A percentile compares a stretch with the other conserved stretches of the same genome.
Evolutionary conservation across 192 early-diverging fungal genomes (phyloP).

Genomic region (Coemansia biformis): DNA sequence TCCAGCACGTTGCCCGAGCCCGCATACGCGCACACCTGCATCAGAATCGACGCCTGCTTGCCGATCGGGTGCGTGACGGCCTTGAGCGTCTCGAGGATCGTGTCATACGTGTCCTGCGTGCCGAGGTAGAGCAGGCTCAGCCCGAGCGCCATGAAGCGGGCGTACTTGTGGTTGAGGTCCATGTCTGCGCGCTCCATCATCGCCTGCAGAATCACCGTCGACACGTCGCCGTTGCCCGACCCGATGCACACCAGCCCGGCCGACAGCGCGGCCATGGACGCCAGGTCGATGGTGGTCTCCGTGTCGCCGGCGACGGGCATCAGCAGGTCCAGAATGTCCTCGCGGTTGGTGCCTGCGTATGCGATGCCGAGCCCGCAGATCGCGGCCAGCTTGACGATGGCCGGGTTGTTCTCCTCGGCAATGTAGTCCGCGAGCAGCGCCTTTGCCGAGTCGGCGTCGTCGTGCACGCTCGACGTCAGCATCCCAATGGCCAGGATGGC

Average conservation of each 20-base stretch:
- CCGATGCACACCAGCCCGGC: slow-evolving; percentile 93
- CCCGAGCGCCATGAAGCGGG: slow-evolving; percentile 91
- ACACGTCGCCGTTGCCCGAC: slow-evolving; percentile 82
- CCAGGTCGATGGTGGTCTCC: slow-evolving; percentile 77
- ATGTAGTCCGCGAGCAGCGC: slow-evolving; percentile 83
- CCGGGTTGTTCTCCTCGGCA: slow-evolving; percentile 52
- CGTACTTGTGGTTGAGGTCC: slow-evolving; percentile 80
- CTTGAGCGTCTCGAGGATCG: slow-evolving; percentile 89
- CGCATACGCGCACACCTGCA: slow-evolving; percentile 86
- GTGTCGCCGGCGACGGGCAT: slow-evolving; percentile 77
- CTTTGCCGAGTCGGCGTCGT: slow-evolving; percentile 87
- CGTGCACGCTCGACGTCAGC: slow-evolving; percentile 81
- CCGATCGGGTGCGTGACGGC: slow-evolving; percentile 90
- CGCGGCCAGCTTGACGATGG: slow-evolving; percentile 66
- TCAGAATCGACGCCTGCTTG: slow-evolving; percentile 80
- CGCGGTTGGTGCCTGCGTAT: slow-evolving; percentile 83
- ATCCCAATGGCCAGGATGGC: slow-evolving; percentile 92
- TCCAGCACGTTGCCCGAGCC: slow-evolving; percentile 96
- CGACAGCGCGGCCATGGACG: slow-evolving; percentile 82
- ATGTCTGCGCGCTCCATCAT: slow-evolving; percentile 92
- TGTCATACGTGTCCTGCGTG: slow-evolving; percentile 85
- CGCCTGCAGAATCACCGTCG: slow-evolving; percentile 83
- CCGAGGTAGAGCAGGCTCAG: slow-evolving; percentile 85
- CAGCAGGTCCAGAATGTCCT: slow-evolving; percentile 79
- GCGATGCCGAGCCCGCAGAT: slow-evolving; percentile 92